Evolutionary conservation across 2,329 filamentous ascomycete genomes (phyloP), one percentile per base, ranked within the genome.

Genomic region (Phialemoniopsis sp.): DNA sequence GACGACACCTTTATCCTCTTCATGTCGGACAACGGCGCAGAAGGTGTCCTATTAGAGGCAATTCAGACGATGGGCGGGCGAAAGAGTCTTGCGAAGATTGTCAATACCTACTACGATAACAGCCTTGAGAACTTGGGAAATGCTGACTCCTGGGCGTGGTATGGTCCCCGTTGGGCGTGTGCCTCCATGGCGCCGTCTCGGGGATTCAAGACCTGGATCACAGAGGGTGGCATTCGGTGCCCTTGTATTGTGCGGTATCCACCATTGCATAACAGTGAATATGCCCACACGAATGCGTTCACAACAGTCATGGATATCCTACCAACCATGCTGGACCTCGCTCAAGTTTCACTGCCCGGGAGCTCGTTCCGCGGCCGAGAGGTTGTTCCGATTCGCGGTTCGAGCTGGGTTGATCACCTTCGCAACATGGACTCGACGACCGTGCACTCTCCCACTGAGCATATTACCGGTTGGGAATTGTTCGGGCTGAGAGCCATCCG

Each of bases 1-100:
- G 78, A 82, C 44, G 80, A 82, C 52, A 83, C 78, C 3, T 75
- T 82, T 44, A 66, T 83, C 37, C 70, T 72, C 50, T 82, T 83
- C 64, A 72, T 81, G 10, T 76, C 69, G 1, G 78, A 82, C 56
- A 82, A 82, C 44, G 56, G 57, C 3, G 57, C 57, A 13, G 56
- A 59, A 31, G 58, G 51, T 35, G 43, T 13, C 41, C 42, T 34
- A 49, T 49, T 39, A 47, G 46, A 13, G 39, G 43, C n/a, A 45
- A 50, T 4, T 44, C 43, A 38, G 19, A 38, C 42, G 3, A 40
- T 44, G 30, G 44, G 39, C 26, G 38, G 41, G 3, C 40, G 44
- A 21, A 44, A 39, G 18, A 43, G 38, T 31, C 45, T 50, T 44
- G 44, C 41, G n/a, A 44, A 53, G 29, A 40, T 50, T 15, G 33